Base-by-base conservation (phyloP, 257 asterid genomes). In the Rhazya stricta region DNA sequence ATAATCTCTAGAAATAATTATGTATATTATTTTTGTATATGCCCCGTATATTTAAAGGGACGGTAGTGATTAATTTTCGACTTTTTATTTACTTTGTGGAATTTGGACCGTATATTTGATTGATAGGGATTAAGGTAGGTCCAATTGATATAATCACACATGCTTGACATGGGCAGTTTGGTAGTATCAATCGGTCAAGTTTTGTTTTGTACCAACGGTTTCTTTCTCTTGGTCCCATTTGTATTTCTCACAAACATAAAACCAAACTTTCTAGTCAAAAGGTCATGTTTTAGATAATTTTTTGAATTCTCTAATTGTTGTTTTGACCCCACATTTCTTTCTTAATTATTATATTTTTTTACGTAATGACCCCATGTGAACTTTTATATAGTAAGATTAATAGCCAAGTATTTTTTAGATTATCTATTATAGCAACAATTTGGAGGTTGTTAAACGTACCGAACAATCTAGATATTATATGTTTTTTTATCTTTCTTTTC, bases 171-270 rank as follows among this genome's bases (percentile, higher is more conserved):
- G 37, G 75, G 82, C 81, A 74, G 85, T 81, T 45, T 79, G 86
- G 83, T 74, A 72, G 85, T 77, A 81, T 72, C 81, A 53, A n/a
- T 18, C 74, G 29, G 34, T 30, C 53, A 39, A 54, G 63, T 79
- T 84, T 79, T 84, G 89, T 83, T 82, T 77, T 74, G 71, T 85
- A 81, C 85, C 82, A 87, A 87, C 91, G 88, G 88, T 85, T 77
- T 77, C 37, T 62, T 46, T 67, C 75, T 16, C 27, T 29, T 42
- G 79, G 73, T 43, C 71, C 74, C 74, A 34, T 53, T 19, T 16
- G 21, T 39, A 23, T 56, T 36, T 29, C 10, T 36, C 34, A 27
- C 67, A 39, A 36, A 23, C 36, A 48, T 48, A 39, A n/a, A n/a
- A 71, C 19, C 69, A 53, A 72, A 36, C 69, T 53, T 48, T 41